Percentiles rank a stretch among this genome's conserved stretches.
These are phyloP conservation scores for Tolypocladium sp. DNA, from an alignment of 2,329 filamentous ascomycete genomes.

Conservation along the genomic window DNA sequence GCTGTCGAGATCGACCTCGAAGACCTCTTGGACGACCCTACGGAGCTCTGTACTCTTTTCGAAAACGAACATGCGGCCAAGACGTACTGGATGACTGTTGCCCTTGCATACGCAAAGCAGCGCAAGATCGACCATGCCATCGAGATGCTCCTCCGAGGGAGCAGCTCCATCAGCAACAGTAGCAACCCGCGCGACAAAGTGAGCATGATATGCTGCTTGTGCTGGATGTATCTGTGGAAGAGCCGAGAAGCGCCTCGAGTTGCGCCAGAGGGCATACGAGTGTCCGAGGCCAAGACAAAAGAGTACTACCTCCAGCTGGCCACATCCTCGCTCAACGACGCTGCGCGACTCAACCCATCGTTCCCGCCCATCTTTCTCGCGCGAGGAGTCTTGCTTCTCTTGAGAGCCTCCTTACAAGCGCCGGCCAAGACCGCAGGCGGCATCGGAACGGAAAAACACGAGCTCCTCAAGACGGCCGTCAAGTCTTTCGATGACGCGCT, in stretches of 20 bases:
- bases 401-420: constrained; percentile 76
- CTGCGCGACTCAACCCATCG: constrained; percentile 84
- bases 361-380: constrained; percentile 89
- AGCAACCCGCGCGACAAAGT: constrained; percentile 74
- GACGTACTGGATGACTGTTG: constrained; percentile 96
- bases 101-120: constrained; percentile 93
- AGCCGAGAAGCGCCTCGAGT: constrained; percentile 67
- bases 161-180: constrained; percentile 58
- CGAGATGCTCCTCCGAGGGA: constrained; percentile 64
- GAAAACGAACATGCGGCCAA: constrained; percentile 90
- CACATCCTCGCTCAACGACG: constrained; percentile 89
- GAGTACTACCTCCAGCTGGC: constrained; percentile 86
- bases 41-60: constrained; percentile 86
- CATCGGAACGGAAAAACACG: constrained; percentile 64
- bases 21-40: constrained; percentile 85
- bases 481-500: constrained; percentile 95
- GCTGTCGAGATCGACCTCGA: constrained; percentile 89
- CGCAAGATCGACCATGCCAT: constrained; percentile 81
- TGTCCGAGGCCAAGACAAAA: constrained; percentile 76
- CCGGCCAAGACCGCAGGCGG: constrained; percentile 60
- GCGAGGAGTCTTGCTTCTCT: constrained; percentile 77
- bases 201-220: constrained; percentile 73
- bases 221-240: constrained; percentile 88
- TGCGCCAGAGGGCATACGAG: constrained; percentile 50
- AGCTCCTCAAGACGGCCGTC: constrained; percentile 73